Base-by-base conservation (phyloP, 441 rosid genomes). In the Bruguiera hainesii region DNA sequence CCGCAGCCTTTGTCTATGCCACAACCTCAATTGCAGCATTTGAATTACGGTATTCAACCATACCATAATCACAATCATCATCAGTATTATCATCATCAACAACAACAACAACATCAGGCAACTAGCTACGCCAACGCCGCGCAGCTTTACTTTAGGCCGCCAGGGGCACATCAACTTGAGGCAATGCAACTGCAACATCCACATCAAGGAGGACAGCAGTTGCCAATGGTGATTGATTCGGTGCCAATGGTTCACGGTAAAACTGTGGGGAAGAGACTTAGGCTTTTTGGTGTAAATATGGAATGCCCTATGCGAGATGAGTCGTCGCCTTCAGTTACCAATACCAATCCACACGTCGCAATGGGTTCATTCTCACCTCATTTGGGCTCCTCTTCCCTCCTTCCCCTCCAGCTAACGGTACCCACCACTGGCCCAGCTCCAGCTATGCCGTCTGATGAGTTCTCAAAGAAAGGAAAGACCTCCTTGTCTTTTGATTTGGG, bases 271-370 rank as follows among this genome's bases (percentile, higher is more conserved):
- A 88, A 88, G 77, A 66, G 87, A 65, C 66, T 88, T 33, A 82
- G 93, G 80, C 78, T 88, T 29, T 88, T 88, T 33, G 93, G 93
- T 23, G 93, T 88, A 64, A 88, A 85, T 84, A 75, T 85, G 89
- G 89, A 82, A 20, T 85, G 89, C 64, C 82, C 87, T 49, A 71
- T 67, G 26, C 74, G 79, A 72, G 76, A 76, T 15, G 84, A 66
- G 13, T 7, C 26, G 30, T 39, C 71, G 16, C 26, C 63, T 28
- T 61, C 70, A 6, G 18, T 20, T 20, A 23, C 67, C 25, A 55
- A 73, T 62, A 77, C 64, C 10, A 6, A 73, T 23, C 69, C 71
- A 61, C 84, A 72, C 66, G 79, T 63, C 20, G 69, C 80, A 73
- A 56, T 68, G 59, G 81, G 73, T 66, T 73, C 85, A 42, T 58